Conservation (phyloP, 768 basidiomycete genomes). For the Naematelia aurantialba region DNA sequence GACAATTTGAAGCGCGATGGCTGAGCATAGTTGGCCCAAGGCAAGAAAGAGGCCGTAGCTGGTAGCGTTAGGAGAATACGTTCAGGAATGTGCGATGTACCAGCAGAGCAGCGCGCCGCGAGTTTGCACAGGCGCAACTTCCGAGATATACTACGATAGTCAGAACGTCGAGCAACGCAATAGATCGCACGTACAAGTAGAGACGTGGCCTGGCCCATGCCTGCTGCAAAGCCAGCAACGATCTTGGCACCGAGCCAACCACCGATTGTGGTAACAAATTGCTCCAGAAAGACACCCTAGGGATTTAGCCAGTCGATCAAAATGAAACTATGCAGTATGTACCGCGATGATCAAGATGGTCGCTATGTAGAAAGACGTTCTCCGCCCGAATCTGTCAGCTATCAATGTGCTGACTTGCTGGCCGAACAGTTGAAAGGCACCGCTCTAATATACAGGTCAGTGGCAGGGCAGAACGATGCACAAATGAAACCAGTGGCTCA, state of each 20-base stretch:
- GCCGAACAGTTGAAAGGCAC: background rate
- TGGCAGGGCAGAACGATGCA: background rate
- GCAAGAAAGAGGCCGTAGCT: conserved; percentile 20
- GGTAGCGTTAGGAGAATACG: no score
- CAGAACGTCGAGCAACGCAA: background rate
- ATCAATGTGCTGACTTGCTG: conserved; percentile 2
- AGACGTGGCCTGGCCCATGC: conserved; percentile 17
- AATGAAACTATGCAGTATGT: background rate
- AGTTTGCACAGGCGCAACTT: conserved; percentile 16
- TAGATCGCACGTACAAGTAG: background rate
- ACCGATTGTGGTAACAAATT: conserved; percentile 6
- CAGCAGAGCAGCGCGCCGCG: conserved; percentile 9
- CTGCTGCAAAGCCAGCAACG: conserved; percentile 13
- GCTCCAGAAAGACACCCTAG: conserved; percentile 6
- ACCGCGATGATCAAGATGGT: background rate
- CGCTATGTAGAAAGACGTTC: background rate
- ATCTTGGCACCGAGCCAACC: conserved; percentile 17
- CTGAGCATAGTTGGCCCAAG: conserved; percentile 11
- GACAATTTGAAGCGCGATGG: conserved; percentile 9
- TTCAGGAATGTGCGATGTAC: no score
- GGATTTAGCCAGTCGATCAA: background rate
- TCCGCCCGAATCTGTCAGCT: background rate
- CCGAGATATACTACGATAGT: conserved; percentile 13
- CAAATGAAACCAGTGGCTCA: background rate
- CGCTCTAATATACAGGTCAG: background rate